A percentile compares a stretch with the other conserved stretches of the same genome.
Evolutionary conservation across 116 monocot genomes (phyloP).

Genomic region (Thalassia testudinum): DNA sequence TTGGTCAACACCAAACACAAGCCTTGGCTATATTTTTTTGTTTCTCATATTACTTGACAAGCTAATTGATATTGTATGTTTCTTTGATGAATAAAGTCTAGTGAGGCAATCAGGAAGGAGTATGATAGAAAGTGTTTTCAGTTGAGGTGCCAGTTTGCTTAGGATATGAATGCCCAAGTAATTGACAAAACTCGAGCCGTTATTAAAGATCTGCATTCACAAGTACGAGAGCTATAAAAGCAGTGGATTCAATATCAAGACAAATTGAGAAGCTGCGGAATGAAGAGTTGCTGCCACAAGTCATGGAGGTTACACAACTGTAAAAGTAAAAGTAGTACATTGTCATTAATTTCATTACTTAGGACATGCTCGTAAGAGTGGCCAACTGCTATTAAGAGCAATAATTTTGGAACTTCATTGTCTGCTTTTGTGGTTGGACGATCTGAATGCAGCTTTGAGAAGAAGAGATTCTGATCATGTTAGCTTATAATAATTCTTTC

Average conservation of each 20-base stretch:
- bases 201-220: slow-evolving; percentile 71
- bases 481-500: no score
- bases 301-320: slow-evolving; percentile 60
- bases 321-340: slow-evolving; percentile 14
- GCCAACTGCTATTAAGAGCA: no score
- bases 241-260: slow-evolving; percentile 61
- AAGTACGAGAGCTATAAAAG: slow-evolving; percentile 40
- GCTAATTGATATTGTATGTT: background rate
- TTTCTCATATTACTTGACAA: no score
- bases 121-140: slow-evolving; percentile 55
- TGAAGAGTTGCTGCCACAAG: slow-evolving; percentile 73
- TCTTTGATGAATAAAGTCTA: slow-evolving; percentile 23
- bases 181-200: slow-evolving; percentile 59
- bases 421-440: no score
- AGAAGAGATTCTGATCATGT: no score
- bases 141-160: slow-evolving; percentile 47
- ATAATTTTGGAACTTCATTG: no score
- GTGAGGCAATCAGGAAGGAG: slow-evolving; percentile 44
- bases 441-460: no score
- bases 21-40: no score
- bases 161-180: slow-evolving; percentile 22
- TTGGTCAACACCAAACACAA: no score
- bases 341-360: no score
- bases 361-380: no score
- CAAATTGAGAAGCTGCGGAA: slow-evolving; percentile 62